Conservation (phyloP, 108 stramenopile genomes). For the Cyclotella kingstonii region DNA sequence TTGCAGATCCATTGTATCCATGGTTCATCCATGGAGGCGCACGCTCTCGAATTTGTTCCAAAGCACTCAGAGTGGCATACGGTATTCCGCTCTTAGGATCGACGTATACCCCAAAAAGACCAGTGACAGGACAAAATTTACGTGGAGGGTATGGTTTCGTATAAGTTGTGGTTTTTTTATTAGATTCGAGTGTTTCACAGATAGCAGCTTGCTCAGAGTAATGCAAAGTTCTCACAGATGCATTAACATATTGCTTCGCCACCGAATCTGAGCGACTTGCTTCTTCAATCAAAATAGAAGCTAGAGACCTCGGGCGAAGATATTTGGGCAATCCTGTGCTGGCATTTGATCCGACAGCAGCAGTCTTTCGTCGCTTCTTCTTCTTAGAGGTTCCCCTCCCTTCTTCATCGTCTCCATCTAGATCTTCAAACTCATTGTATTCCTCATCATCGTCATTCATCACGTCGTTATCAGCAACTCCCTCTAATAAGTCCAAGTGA, state of each 20-base stretch:
- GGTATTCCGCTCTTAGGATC: slow-evolving; percentile 82
- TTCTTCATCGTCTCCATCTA: slow-evolving; percentile 38
- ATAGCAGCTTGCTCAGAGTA: background rate
- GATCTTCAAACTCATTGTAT: slow-evolving; percentile 78
- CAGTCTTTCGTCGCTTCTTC: slow-evolving; percentile 23
- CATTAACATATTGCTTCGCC: slow-evolving; percentile 63
- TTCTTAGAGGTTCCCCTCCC: background rate
- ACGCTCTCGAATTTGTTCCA: slow-evolving; percentile 83
- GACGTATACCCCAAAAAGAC: slow-evolving; percentile 64
- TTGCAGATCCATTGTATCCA: slow-evolving; percentile 22
- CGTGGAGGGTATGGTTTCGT: slow-evolving; percentile 47
- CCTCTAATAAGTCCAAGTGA: slow-evolving; percentile 84
- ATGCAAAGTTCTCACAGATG: slow-evolving; percentile 40
- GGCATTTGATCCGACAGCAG: slow-evolving; percentile 10
- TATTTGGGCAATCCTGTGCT: slow-evolving; percentile 58
- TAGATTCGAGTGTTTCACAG: slow-evolving; percentile 3
- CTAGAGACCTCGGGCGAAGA: slow-evolving; percentile 74
- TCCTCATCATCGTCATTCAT: slow-evolving; percentile 69
- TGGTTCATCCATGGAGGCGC: slow-evolving; percentile 83
- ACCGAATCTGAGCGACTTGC: slow-evolving; percentile 63
- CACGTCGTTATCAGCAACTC: slow-evolving; percentile 41
- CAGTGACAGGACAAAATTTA: slow-evolving; percentile 84
- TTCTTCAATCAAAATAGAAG: slow-evolving; percentile 76
- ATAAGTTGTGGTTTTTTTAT: too few relatives aligned
- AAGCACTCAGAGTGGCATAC: slow-evolving; percentile 69